A percentile compares a stretch with the other conserved stretches of the same genome.
phyloP scores from a whole-genome alignment of 1,139 yeast species.

The Tardiomyces depauwii region DNA sequence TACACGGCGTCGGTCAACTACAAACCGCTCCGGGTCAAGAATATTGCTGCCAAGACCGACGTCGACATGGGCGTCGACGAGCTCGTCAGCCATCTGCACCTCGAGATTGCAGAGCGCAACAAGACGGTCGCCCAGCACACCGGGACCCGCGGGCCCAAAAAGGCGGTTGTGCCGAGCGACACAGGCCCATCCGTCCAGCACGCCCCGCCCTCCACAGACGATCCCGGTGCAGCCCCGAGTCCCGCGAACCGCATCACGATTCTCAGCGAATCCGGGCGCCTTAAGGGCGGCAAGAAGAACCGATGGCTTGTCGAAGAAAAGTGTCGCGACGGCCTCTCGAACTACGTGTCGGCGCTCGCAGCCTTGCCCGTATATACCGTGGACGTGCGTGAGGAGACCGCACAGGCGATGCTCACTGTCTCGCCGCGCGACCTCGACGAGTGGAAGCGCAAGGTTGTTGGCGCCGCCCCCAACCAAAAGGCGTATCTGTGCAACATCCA shows the following conservation, averaged over 20 bases:
- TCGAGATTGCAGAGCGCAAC: slow-evolving; percentile 30
- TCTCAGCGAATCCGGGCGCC: slow-evolving; percentile 40
- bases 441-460: slow-evolving; percentile 76
- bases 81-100: slow-evolving; percentile 37
- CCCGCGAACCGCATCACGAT: slow-evolving; percentile 13
- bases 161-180: background rate
- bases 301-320: slow-evolving; percentile 73
- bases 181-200: background rate
- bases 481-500: slow-evolving; percentile 68
- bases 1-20: slow-evolving; percentile 32
- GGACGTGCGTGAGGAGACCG: slow-evolving; percentile 70
- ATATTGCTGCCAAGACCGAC: slow-evolving; percentile 49
- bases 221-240: background rate
- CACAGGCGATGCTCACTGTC: slow-evolving; percentile 70
- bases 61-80: slow-evolving; percentile 63
- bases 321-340: slow-evolving; percentile 49
- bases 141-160: background rate
- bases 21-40: slow-evolving; percentile 66
- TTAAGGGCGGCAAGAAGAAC: slow-evolving; percentile 63
- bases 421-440: slow-evolving; percentile 73
- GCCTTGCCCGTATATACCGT: slow-evolving; percentile 62
- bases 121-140: background rate
- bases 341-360: slow-evolving; percentile 43
- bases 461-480: slow-evolving; percentile 58
- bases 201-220: background rate